These are phyloP conservation scores for Colletotrichum tabaci DNA, from an alignment of 2,329 filamentous ascomycete genomes.

Conservation along the genomic window DNA sequence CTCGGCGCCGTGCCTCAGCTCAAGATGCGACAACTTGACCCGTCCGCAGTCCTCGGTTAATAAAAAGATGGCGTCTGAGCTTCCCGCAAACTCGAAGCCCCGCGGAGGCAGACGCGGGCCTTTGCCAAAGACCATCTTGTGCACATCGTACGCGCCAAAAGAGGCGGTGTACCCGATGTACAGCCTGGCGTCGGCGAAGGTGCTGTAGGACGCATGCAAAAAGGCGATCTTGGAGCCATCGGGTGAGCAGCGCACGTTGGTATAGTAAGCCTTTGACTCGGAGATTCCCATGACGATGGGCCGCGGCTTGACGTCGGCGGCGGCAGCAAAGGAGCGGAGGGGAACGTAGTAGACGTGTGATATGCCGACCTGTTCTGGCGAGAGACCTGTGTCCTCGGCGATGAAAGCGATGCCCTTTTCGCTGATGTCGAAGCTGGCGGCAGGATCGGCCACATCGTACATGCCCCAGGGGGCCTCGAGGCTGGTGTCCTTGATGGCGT, in stretches of 20 bases:
- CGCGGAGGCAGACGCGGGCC: conserved; percentile 49
- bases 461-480: conserved; percentile 52
- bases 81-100: conserved; percentile 53
- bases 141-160: conserved; percentile 49
- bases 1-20: conserved; percentile 48
- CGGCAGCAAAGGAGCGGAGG: conserved; percentile 50
- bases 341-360: conserved; percentile 52
- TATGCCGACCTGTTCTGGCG: conserved; percentile 28
- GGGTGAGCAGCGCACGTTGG: conserved; percentile 54
- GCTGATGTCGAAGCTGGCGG: conserved; percentile 52
- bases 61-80: conserved; percentile 53
- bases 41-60: conserved; percentile 53
- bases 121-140: conserved; percentile 46
- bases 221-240: conserved; percentile 56
- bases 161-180: conserved; percentile 51
- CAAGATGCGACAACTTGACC: conserved; percentile 51
- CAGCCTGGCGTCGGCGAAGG: conserved; percentile 48
- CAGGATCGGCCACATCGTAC: conserved; percentile 46
- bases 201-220: conserved; percentile 46
- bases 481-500: conserved; percentile 50
- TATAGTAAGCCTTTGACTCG: conserved; percentile 32
- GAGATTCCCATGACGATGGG: conserved; percentile 45
- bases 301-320: conserved; percentile 44
- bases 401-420: conserved; percentile 54
- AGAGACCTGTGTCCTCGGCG: conserved; percentile 43